These are phyloP conservation scores for Suillus subluteus DNA, from an alignment of 768 basidiomycete genomes.

Conservation along the genomic window DNA sequence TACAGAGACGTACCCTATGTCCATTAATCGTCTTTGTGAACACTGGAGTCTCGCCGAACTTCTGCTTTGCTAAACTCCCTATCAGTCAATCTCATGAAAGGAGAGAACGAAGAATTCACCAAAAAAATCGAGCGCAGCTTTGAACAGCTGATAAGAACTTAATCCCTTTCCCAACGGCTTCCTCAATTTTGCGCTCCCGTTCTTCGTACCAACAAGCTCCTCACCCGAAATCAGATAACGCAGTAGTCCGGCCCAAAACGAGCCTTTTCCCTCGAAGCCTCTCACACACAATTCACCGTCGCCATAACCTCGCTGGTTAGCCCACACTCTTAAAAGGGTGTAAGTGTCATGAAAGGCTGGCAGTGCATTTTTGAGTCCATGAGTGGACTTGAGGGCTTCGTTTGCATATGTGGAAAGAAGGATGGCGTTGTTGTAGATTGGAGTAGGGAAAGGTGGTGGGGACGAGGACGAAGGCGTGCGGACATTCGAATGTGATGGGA, in stretches of 20 bases:
- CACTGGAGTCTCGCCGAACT: constrained; percentile 58
- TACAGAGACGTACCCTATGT: constrained; percentile 49
- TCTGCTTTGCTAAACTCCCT: constrained; percentile 60
- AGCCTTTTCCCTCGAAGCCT: constrained; percentile 71
- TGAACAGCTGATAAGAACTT: constrained; percentile 90
- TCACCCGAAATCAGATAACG: constrained; percentile 70
- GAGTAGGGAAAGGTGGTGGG: constrained; percentile 53
- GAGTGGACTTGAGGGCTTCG: constrained; percentile 44
- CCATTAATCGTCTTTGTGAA: constrained; percentile 62
- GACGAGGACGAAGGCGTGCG: constrained; percentile 43
- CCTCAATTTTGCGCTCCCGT: constrained; percentile 38
- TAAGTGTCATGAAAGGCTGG: constrained; percentile 76
- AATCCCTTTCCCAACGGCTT: constrained; percentile 77
- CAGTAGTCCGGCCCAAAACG: constrained; percentile 70
- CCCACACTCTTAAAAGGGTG: constrained; percentile 87
- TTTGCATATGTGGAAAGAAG: constrained; percentile 47
- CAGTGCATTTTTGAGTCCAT: constrained; percentile 51
- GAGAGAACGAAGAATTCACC: constrained; percentile 47
- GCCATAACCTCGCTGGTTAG: constrained; percentile 80
- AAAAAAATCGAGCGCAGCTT: constrained; percentile 82
- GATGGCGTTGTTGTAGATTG: constrained; percentile 79
- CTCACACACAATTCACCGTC: constrained; percentile 60
- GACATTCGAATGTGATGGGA: constrained; percentile 75
- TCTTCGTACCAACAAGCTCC: constrained; percentile 42
- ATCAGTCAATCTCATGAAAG: constrained; percentile 17